Evolutionary conservation across 768 basidiomycete species (phyloP).

Genomic region (Agrocybe pediades): DNA sequence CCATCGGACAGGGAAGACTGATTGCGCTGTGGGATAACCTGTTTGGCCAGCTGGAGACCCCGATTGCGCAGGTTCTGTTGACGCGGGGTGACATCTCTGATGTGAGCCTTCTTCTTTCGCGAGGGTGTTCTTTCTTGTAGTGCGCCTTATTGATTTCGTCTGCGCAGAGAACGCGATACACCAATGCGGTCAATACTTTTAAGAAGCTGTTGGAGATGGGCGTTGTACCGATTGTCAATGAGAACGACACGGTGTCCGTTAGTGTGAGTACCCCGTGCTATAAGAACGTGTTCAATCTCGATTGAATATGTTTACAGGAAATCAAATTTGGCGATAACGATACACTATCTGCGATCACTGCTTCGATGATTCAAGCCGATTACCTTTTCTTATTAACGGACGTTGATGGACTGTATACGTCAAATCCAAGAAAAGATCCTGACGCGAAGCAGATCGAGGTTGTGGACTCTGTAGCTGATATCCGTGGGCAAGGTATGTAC

Average conservation of each 20-base stretch:
- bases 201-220: conserved; percentile 91
- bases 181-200: conserved; percentile 96
- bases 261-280: conserved; percentile 60
- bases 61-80: conserved; percentile 92
- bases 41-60: conserved; percentile 91
- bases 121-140: not conserved
- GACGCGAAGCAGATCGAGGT: conserved; percentile 77
- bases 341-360: conserved; percentile 94
- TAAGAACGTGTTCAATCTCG: not conserved
- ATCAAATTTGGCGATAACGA: conserved; percentile 99
- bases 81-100: conserved; percentile 98
- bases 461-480: conserved; percentile 80
- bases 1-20: conserved; percentile 94
- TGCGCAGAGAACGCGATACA: conserved; percentile 83
- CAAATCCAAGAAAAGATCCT: conserved; percentile 92
- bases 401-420: conserved; percentile 93
- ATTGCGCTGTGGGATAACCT: conserved; percentile 98
- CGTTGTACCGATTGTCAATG: conserved; percentile 97
- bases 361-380: conserved; percentile 97
- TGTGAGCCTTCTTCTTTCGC: conserved; percentile 45
- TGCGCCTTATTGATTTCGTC: not conserved
- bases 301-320: conserved; percentile 62
- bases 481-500: conserved; percentile 74
- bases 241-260: conserved; percentile 98
- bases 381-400: conserved; percentile 97